Evolutionary conservation across 1,139 yeast species (phyloP), one percentile per base, ranked within the genome.

Genomic region (Geotrichum histeridarum): DNA sequence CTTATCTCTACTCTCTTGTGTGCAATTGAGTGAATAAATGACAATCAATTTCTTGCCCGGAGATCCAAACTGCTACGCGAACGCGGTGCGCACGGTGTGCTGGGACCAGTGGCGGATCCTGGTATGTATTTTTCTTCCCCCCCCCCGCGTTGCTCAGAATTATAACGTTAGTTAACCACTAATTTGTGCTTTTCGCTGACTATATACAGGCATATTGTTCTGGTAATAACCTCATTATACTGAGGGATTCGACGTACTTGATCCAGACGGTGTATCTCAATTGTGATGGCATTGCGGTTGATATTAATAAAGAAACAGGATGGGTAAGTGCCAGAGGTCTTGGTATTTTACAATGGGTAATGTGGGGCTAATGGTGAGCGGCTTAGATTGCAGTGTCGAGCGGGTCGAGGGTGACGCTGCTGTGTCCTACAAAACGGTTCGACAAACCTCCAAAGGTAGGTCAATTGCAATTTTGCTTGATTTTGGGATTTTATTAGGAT

Each of bases 151-250:
- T n/a, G n/a, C n/a, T n/a, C n/a, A n/a, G n/a, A n/a, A n/a, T n/a
- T n/a, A n/a, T n/a, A n/a, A n/a, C n/a, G n/a, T n/a, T n/a, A n/a
- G n/a, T 7, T 8, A 42, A 9, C 14, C 22, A 15, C 4, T 31
- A 27, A 32, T 11, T 8, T 32, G 35, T 32, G 35, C 11, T 31
- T 30, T 36, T 17, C 18, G 37, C 11, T 11, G n/a, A n/a, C 14
- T 30, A 8, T 17, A 5, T 27, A 22, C 39, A 70, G 71, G 84
- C 83, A 0, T 91, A 91, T 66, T 87, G 93, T 53, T 87, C 96
- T 1, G 97, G 96, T 0, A 89, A 90, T 70, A 90, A 89, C 67
- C 72, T 91, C 61, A 85, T 90, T 47, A 77, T 90, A 8, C 66
- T 82, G 4, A 74, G 83, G 8, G 77, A 79, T 58, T 71, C 77